Evolutionary conservation across 2,329 filamentous ascomycete genomes (phyloP).

Genomic region (Colletotrichum magnum): DNA sequence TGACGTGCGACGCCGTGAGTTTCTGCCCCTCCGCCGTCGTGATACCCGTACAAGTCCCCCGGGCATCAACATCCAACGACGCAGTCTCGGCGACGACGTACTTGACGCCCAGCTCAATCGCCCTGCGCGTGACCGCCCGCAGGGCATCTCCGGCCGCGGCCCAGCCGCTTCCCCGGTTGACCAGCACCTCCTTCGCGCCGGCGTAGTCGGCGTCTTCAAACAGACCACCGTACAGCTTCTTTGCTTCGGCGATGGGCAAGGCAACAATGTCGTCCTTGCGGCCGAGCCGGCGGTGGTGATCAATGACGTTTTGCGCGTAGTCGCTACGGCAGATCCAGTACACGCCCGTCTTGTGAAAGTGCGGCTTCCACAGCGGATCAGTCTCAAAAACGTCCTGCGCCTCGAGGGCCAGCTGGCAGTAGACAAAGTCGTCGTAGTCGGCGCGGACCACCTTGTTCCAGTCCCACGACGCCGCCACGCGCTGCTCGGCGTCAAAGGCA

Average conservation of each 20-base stretch:
- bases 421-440: slow-evolving; percentile 76
- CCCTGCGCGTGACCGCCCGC: slow-evolving; percentile 65
- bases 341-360: slow-evolving; percentile 73
- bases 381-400: slow-evolving; percentile 73
- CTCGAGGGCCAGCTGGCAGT: slow-evolving; percentile 76
- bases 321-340: slow-evolving; percentile 68
- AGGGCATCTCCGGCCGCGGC: slow-evolving; percentile 73
- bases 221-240: slow-evolving; percentile 68
- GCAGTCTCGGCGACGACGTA: slow-evolving; percentile 69
- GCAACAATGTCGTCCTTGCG: slow-evolving; percentile 57
- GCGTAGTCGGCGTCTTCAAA: slow-evolving; percentile 73
- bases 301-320: slow-evolving; percentile 65
- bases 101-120: slow-evolving; percentile 69
- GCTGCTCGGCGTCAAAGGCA: slow-evolving; percentile 61
- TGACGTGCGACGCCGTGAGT: slow-evolving; percentile 63
- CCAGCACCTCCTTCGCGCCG: slow-evolving; percentile 70
- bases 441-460: slow-evolving; percentile 81
- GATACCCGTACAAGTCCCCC: slow-evolving; percentile 64
- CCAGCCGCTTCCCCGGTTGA: slow-evolving; percentile 75
- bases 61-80: slow-evolving; percentile 57
- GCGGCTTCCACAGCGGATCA: slow-evolving; percentile 68
- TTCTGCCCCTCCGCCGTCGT: slow-evolving; percentile 58
- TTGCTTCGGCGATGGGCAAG: slow-evolving; percentile 59
- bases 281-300: slow-evolving; percentile 65
- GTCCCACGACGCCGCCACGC: slow-evolving; percentile 77